Evolutionary conservation across 1,139 yeast species (phyloP).

Genomic region (Martiniozyma asiatica): DNA sequence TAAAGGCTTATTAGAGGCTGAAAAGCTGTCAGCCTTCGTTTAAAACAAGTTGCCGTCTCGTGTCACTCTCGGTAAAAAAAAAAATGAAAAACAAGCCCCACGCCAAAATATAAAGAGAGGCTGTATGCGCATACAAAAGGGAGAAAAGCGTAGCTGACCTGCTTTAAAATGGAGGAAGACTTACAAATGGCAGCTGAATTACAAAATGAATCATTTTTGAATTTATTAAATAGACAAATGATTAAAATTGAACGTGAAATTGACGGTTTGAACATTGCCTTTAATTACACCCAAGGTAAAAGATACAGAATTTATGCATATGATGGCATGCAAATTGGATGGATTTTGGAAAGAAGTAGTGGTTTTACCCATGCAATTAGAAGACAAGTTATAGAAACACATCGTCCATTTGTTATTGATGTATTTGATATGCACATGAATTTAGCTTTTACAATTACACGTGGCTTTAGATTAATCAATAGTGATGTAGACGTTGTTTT

Average conservation of each 20-base stretch:
- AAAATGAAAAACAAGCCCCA: too few species aligned
- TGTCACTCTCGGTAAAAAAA: too few species aligned
- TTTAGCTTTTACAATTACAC: slow-evolving; percentile 51
- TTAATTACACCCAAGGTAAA: slow-evolving; percentile 90
- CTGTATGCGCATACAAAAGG: too few species aligned
- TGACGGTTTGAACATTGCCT: slow-evolving; percentile 73
- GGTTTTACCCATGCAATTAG: slow-evolving; percentile 59
- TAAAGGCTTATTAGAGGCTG: too few species aligned
- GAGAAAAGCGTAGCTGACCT: too few species aligned
- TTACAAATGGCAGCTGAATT: too few species aligned
- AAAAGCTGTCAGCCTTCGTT: too few species aligned
- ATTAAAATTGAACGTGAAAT: slow-evolving; percentile 77
- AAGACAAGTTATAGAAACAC: slow-evolving; percentile 72
- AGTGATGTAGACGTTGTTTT: slow-evolving; percentile 69
- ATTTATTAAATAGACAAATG: slow-evolving; percentile 45
- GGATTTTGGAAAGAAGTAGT: slow-evolving; percentile 67
- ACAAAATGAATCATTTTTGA: too few species aligned
- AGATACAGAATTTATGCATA: slow-evolving; percentile 64
- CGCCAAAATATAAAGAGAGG: too few species aligned
- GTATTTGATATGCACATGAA: slow-evolving; percentile 65
- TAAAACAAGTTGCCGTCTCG: too few species aligned
- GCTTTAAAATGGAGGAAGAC: too few species aligned
- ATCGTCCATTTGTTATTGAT: slow-evolving; percentile 78
- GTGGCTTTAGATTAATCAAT: slow-evolving; percentile 83
- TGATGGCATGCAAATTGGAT: slow-evolving; percentile 65